Percentiles rank a stretch among this genome's conserved stretches.
These are phyloP conservation scores for Cymodocea nodosa DNA, from an alignment of 116 monocot species.

Conservation along the genomic window DNA sequence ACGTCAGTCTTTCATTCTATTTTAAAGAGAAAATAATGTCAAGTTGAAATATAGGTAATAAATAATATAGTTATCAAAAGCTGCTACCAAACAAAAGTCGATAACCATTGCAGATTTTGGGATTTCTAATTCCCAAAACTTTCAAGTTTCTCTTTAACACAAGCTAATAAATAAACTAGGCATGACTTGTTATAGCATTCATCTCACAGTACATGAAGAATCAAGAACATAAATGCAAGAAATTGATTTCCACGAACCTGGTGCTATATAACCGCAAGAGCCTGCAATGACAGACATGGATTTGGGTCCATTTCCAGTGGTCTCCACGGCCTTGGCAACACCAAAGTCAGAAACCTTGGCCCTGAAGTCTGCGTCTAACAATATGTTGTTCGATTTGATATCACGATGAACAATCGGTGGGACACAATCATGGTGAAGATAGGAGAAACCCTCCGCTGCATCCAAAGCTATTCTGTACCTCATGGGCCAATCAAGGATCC, in stretches of 20 bases:
- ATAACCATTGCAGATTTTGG: too few species aligned
- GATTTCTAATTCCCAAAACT: too few species aligned
- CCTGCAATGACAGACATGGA: constrained; percentile 61
- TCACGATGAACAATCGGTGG: constrained; percentile 58
- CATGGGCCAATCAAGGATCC: constrained; percentile 42
- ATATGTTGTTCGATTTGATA: constrained; percentile 68
- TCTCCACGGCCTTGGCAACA: constrained; percentile 33
- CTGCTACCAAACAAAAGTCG: too few species aligned
- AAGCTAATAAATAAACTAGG: too few species aligned
- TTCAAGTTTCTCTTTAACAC: too few species aligned
- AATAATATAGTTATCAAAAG: too few species aligned
- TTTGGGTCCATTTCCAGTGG: constrained; percentile 16
- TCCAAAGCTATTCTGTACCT: constrained; percentile 51
- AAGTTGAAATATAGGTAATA: too few species aligned
- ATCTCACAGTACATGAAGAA: too few species aligned
- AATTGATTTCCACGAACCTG: constrained; percentile 27
- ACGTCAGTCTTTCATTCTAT: too few species aligned
- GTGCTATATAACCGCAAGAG: constrained; percentile 63
- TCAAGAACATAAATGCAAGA: too few species aligned
- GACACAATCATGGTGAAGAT: constrained; percentile 10
- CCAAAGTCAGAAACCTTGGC: constrained; percentile 62
- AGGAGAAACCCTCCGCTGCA: constrained; percentile 55
- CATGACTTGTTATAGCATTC: too few species aligned
- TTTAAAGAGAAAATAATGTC: too few species aligned
- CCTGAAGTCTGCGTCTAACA: constrained; percentile 44